These are phyloP conservation scores for Citrus maxima DNA, from an alignment of 345 rosid genomes.

Conservation along the genomic window DNA sequence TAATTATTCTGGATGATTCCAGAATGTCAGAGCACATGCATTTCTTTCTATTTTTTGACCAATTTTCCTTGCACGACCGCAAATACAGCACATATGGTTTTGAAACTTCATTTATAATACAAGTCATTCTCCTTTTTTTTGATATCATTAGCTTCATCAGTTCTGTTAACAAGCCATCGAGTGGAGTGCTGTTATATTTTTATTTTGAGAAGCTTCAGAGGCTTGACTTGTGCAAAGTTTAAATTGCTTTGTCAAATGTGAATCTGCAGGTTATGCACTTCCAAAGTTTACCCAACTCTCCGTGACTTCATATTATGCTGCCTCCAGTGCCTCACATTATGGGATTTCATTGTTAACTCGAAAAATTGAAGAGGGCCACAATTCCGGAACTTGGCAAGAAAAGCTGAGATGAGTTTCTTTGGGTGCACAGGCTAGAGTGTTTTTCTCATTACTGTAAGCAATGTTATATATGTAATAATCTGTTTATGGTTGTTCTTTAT, in stretches of 20 bases:
- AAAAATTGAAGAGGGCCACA: constrained; percentile 58
- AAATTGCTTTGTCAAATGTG: constrained; percentile 18
- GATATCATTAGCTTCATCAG: neutral
- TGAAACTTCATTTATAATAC: neutral
- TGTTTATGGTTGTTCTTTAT: neutral
- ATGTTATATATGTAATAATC: neutral
- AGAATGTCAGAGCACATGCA: neutral
- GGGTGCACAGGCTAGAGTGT: constrained; percentile 5
- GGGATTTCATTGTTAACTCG: constrained; percentile 81
- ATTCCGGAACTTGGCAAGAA: constrained; percentile 43
- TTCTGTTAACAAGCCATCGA: neutral
- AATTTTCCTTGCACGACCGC: neutral
- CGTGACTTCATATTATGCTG: constrained; percentile 82
- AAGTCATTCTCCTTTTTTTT: neutral
- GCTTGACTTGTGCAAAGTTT: neutral
- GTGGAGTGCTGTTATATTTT: neutral
- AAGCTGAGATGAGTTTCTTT: constrained; percentile 34
- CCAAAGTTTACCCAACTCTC: constrained; percentile 82
- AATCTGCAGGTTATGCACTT: constrained; percentile 66
- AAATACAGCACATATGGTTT: neutral
- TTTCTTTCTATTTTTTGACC: neutral
- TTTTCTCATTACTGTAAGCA: constrained; percentile 1
- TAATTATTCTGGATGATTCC: neutral
- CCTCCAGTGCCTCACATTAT: constrained; percentile 93
- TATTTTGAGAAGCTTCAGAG: neutral